Evolutionary conservation across 345 rosid species (phyloP), one percentile per base, ranked within the genome.

Genomic region (Litchi chinensis): DNA sequence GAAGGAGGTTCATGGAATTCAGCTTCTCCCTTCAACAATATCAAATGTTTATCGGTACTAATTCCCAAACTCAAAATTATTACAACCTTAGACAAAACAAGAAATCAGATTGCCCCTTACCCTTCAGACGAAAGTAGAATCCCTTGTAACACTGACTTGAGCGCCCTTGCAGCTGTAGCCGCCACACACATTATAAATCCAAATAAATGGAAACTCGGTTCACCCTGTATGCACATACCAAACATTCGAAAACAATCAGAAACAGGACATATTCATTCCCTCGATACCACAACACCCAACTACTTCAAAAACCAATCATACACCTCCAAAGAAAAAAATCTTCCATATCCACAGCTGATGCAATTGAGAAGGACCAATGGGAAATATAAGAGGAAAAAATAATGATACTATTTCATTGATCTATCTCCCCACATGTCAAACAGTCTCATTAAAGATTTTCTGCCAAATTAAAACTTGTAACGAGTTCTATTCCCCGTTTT

Each of bases 111-210:
- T 74, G 62, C 92, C 65, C 92, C 93, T 86, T 84, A 97, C 99
- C 98, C 98, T 86, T 97, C 99, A 57, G 98, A 93, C 77, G 99
- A 94, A 81, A 97, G 99, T 78, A 97, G 82, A 85, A 97, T 94
- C 65, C 99, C 98, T 83, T 97, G 99, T 76, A 97, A 85, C 65
- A 97, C 99, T 39, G 99, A 93, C 80, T 97, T 97, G 65, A 97
- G 95, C 68, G 99, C 99, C 86, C 99, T 88, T 0, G 99, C 97
- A 80, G 97, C 98, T 6, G 99, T 97, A 43, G 99, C 99, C 56
- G 94, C 86, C 63, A 94, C 68, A 70, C 99, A 97, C 90, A 94
- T 92, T 68, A 97, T 84, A 71, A 97, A 97, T 85, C 99, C 99
- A 86, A 97, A 94, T 41, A 97, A 86, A 82, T 97, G 98, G 87